Base-by-base conservation (phyloP, 2,329 filamentous ascomycete species). In the Cladosporium velox region DNA sequence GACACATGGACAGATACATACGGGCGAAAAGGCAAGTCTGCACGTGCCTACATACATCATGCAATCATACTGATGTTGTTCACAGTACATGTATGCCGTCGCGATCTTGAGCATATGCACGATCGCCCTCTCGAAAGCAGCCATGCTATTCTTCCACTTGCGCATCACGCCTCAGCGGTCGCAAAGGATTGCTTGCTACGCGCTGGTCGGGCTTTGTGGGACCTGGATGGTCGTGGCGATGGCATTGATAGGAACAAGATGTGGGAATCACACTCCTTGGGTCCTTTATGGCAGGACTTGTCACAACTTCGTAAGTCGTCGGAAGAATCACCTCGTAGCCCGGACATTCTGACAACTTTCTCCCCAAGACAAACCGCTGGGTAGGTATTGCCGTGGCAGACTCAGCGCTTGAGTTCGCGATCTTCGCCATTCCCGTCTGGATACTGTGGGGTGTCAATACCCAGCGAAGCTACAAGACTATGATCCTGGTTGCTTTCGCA, bases 361-460 rank as follows among this genome's bases (percentile, higher is more conserved):
- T 28, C 41, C 38, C 15, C 30, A 70, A 60, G 65, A 64, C 52
- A 30, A 62, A 4, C 57, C 68, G 51, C 15, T 72, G 69, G 71
- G 62, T 69, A 64, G 65, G 67, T 14, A 70, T 72, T 52, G 70
- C 70, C 1, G 69, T 68, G 4, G 68, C 70, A 64, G 70, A 72
- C 65, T 62, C 70, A 11, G 26, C 69, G 34, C 70, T 72, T 51
- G 71, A 72, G 47, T 32, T 67, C 8, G 47, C 65, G 2, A 66
- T 72, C 26, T 69, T 72, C 54, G 69, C 67, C 8, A 57, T 72
- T 44, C 71, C 71, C 5, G 58, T 72, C 4, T 72, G 70, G 71
- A 67, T 72, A 0, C 69, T 72, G 6, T 72, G 67, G 68, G 65
- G 59, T 28, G 52, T 72, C 7, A 66, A 70, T 32, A 72, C 71